Percentiles rank a stretch among this genome's conserved stretches.
Evolutionary conservation across 441 rosid genomes (phyloP).

Genomic region (Melastoma candidum): DNA sequence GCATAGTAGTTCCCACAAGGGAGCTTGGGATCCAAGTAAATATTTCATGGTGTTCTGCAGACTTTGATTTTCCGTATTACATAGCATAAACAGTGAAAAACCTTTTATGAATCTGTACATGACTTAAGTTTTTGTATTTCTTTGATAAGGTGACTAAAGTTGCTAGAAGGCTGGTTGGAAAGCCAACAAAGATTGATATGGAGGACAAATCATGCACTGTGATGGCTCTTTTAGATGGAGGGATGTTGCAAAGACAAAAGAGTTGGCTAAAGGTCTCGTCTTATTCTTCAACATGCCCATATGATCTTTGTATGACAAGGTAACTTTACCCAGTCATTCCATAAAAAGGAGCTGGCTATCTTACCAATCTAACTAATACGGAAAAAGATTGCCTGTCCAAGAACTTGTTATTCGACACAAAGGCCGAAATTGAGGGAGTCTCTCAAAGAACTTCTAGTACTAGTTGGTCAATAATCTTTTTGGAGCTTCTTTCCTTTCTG

Average conservation of each 20-base stretch:
- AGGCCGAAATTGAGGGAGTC: too few relatives aligned
- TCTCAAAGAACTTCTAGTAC: too few relatives aligned
- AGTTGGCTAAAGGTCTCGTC: slow-evolving; percentile 77
- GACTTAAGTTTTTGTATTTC: not conserved
- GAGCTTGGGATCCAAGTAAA: slow-evolving; percentile 89
- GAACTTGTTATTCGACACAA: too few relatives aligned
- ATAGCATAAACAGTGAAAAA: too few relatives aligned
- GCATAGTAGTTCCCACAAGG: slow-evolving; percentile 75
- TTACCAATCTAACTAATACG: too few relatives aligned
- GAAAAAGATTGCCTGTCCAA: too few relatives aligned
- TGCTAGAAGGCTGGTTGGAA: slow-evolving; percentile 68
- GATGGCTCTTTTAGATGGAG: slow-evolving; percentile 90
- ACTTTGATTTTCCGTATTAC: too few relatives aligned
- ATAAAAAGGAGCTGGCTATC: too few relatives aligned
- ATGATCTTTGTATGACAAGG: too few relatives aligned
- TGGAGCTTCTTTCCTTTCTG: too few relatives aligned
- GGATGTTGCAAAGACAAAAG: slow-evolving; percentile 62
- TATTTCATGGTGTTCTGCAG: not conserved
- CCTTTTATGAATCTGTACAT: not conserved
- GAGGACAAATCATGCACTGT: slow-evolving; percentile 50
- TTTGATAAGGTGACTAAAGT: slow-evolving; percentile 62
- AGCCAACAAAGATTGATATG: slow-evolving; percentile 26
- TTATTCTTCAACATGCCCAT: not conserved
- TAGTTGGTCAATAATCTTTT: too few relatives aligned
- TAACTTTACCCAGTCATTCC: too few relatives aligned